Conservation (phyloP, 2,329 filamentous ascomycete genomes). For the Bipolaris sorokiniana region DNA sequence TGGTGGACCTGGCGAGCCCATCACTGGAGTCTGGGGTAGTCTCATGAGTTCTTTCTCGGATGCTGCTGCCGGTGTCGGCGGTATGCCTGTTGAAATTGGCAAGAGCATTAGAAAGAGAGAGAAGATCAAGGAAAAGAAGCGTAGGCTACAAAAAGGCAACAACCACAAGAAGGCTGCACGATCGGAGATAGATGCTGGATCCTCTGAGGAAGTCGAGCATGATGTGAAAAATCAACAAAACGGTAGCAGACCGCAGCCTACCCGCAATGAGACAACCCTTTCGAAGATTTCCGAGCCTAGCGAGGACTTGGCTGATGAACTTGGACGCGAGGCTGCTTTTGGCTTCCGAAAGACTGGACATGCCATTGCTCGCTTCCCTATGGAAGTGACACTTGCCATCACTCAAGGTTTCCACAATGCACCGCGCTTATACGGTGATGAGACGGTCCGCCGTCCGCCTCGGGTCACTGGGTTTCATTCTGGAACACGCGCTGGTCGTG, state of each 20-base stretch:
- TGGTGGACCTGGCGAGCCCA: conserved; percentile 74
- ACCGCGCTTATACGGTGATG: conserved; percentile 72
- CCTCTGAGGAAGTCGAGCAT: conserved; percentile 13
- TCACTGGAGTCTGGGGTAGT: conserved; percentile 69
- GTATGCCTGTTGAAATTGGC: conserved; percentile 67
- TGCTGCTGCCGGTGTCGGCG: conserved; percentile 67
- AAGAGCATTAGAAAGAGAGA: conserved; percentile 63
- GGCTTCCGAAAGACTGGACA: conserved; percentile 60
- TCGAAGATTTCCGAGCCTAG: conserved; percentile 44
- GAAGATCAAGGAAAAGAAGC: conserved; percentile 58
- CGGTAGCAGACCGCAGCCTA: conserved; percentile 23
- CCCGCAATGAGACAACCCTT: conserved; percentile 32
- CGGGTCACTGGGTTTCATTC: conserved; percentile 70
- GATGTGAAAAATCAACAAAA: conserved; percentile 11
- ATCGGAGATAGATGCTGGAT: conserved; percentile 24
- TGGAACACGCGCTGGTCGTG: conserved; percentile 64
- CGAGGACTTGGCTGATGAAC: conserved; percentile 42
- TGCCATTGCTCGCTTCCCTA: conserved; percentile 63
- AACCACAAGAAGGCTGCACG: conserved; percentile 34
- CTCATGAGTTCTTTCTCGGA: conserved; percentile 64
- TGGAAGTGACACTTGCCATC: conserved; percentile 66
- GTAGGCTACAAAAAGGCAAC: conserved; percentile 41
- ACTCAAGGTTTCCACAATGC: conserved; percentile 75
- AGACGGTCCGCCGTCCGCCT: conserved; percentile 68
- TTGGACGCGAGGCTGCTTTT: conserved; percentile 58